Percentiles rank a stretch among this genome's conserved stretches.
These are phyloP conservation scores for Pseudozyma flocculosa DNA, from an alignment of 1,284 basidiomycete species.

Conservation along the genomic window DNA sequence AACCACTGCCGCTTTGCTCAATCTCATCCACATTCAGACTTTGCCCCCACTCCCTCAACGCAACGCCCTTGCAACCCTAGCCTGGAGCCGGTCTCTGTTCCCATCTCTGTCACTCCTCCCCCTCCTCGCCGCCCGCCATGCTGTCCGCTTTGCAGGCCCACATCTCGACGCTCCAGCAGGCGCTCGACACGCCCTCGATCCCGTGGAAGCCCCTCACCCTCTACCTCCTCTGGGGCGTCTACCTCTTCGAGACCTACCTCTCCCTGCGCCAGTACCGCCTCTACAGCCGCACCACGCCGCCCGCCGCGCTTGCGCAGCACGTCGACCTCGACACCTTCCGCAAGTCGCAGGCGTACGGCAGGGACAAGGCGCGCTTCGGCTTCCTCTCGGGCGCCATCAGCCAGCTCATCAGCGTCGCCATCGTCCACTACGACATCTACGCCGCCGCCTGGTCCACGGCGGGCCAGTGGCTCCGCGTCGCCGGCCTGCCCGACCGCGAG, in stretches of 20 bases:
- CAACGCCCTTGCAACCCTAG: too few relatives aligned
- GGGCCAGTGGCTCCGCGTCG: conserved; percentile 60
- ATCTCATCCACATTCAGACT: too few relatives aligned
- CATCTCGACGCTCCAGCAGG: conserved; percentile 20
- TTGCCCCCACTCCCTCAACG: too few relatives aligned
- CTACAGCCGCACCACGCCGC: conserved; percentile 76
- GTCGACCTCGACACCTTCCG: conserved; percentile 74
- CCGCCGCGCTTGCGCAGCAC: conserved; percentile 71
- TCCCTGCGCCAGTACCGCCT: conserved; percentile 83
- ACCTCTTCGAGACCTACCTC: conserved; percentile 78
- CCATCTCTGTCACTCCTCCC: too few relatives aligned
- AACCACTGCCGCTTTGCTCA: too few relatives aligned
- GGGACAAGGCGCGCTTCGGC: conserved; percentile 84
- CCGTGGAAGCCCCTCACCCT: conserved; percentile 75
- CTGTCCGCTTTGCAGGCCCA: conserved; percentile 19
- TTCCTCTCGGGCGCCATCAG: conserved; percentile 73
- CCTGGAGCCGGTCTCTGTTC: too few relatives aligned
- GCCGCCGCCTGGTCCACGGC: conserved; percentile 74
- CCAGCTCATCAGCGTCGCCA: conserved; percentile 69
- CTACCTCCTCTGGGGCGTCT: conserved; percentile 74
- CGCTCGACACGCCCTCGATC: conserved; percentile 60
- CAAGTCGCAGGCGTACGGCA: conserved; percentile 87
- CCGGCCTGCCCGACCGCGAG: conserved; percentile 60
- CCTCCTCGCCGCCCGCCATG: conserved; percentile 13
- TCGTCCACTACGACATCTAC: conserved; percentile 76